Conservation (phyloP, 1,284 basidiomycete species). For the Flammula alnicola region DNA sequence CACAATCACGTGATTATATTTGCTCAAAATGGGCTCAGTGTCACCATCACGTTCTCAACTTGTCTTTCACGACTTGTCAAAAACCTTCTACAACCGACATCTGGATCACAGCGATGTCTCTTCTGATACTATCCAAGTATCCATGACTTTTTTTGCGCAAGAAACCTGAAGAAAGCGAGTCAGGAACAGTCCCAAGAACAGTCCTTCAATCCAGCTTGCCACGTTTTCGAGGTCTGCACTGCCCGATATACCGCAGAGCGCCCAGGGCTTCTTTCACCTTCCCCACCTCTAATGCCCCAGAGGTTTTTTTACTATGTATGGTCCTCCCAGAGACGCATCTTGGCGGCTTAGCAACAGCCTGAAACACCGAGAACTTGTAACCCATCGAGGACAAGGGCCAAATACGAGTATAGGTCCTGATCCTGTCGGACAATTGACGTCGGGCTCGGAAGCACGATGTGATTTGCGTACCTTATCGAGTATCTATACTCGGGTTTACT, state of each 20-base stretch:
- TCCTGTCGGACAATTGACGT: slow-evolving; percentile 24
- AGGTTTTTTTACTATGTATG: neutral
- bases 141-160: too few species aligned
- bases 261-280: slow-evolving; percentile 10
- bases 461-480: slow-evolving; percentile 20
- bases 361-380: slow-evolving; percentile 23
- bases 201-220: slow-evolving; percentile 6
- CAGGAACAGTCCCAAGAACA: neutral
- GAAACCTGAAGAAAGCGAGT: too few species aligned
- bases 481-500: slow-evolving; percentile 13
- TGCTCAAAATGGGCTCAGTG: neutral
- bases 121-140: too few species aligned
- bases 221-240: slow-evolving; percentile 15
- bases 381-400: slow-evolving; percentile 25
- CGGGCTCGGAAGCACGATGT: slow-evolving; percentile 15
- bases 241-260: neutral
- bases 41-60: neutral
- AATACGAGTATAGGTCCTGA: slow-evolving; percentile 25
- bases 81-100: slow-evolving; percentile 1
- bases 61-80: slow-evolving; percentile 3
- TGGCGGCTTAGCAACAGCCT: slow-evolving; percentile 12
- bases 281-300: slow-evolving; percentile 7
- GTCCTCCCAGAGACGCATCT: neutral
- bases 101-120: too few species aligned
- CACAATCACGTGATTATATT: slow-evolving; percentile 3